phyloP scores from a whole-genome alignment of 108 stramenopile species.

The Conticribra weissflogii region DNA sequence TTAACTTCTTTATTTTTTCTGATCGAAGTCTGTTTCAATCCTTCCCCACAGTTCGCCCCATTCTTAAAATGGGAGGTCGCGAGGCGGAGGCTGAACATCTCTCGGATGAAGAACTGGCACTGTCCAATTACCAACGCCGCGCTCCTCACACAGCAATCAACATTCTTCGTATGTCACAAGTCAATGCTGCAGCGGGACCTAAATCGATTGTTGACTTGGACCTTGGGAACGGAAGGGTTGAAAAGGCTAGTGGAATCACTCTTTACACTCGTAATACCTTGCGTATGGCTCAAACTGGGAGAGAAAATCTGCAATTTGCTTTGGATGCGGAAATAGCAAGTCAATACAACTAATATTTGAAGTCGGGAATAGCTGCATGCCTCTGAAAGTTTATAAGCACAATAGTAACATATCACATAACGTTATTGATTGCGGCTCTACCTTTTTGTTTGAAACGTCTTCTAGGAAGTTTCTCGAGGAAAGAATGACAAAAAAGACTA shows the following conservation, averaged over 20 bases:
- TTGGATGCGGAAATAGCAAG: constrained; percentile 55
- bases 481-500: too few species aligned
- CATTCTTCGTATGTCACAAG: constrained; percentile 58
- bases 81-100: constrained; percentile 43
- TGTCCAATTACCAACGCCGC: constrained; percentile 67
- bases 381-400: neutral
- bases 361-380: too few species aligned
- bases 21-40: neutral
- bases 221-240: constrained; percentile 53
- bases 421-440: too few species aligned
- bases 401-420: too few species aligned
- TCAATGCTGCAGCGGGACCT: constrained; percentile 43
- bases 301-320: constrained; percentile 46
- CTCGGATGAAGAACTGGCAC: constrained; percentile 58
- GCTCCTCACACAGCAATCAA: constrained; percentile 75
- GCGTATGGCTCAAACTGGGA: constrained; percentile 50
- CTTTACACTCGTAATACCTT: constrained; percentile 58
- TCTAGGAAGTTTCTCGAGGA: too few species aligned
- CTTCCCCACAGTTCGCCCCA: constrained; percentile 43
- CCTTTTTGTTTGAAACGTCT: too few species aligned
- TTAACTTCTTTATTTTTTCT: neutral
- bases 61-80: constrained; percentile 61
- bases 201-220: constrained; percentile 58
- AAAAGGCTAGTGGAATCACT: constrained; percentile 61
- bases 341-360: constrained; percentile 8